Base-by-base conservation (phyloP, 768 basidiomycete species). In the Pleurotus tuber-regium region DNA sequence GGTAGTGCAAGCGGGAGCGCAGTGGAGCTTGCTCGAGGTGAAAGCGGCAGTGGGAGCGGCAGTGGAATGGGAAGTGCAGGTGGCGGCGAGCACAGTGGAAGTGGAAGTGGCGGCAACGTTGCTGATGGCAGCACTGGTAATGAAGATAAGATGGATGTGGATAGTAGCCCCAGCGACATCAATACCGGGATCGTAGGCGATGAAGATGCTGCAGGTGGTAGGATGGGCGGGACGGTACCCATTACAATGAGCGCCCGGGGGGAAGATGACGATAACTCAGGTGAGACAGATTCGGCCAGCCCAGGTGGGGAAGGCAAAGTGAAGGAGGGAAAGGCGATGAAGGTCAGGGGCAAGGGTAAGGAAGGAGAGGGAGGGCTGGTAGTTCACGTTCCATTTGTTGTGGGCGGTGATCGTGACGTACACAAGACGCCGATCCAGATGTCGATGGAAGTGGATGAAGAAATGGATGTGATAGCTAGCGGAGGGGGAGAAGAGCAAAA, bases 301-400 rank as follows among this genome's bases (percentile, higher is more conserved):
- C 28, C 19, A 4, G 14, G 14, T 4, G 21, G 36, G 16, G 11
- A 35, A 25, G 19, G 28, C 23, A 50, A 18, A 19, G 29, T 30
- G 16, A 54, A 23, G 18, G 12, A 35, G 33, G 26, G 40, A 4
- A 50, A 51, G 21, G 8, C 21, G 33, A 55, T 24, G 8, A 62
- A 63, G 29, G 55, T 43, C 24, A 71, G 70, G 70, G 69, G 69
- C 38, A 61, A 71, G 25, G 69, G 71, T 48, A 46, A 53, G 23
- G 38, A 43, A 39, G 52, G 29, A 7, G 40, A 40, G 21, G 35
- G 40, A 29, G 61, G 55, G n/a, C 48, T 63, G n/a, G 55, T 65
- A 6, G 60, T 66, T 10, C 69, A 70, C 51, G 67, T 69, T 18
- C 66, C 68, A 1, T 40, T 58, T 8, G 60, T 59, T 35, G 49